phyloP scores from a whole-genome alignment of 78 protist species.

The Dictyostelium citrinum region DNA sequence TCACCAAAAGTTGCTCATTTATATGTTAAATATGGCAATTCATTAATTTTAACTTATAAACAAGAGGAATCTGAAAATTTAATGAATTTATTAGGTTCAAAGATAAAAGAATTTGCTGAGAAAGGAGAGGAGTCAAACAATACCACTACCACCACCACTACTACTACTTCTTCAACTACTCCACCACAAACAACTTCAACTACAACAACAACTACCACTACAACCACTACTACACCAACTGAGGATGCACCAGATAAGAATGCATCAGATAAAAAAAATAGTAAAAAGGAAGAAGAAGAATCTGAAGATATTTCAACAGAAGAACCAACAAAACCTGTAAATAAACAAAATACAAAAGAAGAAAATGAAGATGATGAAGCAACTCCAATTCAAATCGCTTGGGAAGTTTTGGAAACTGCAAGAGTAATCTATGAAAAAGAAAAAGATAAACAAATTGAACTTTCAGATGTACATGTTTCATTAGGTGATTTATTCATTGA shows the following conservation, averaged over 20 bases:
- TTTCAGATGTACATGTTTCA: constrained; percentile 31
- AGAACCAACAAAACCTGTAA: neutral
- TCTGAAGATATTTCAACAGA: neutral
- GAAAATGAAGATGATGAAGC: neutral
- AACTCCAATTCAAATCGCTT: constrained; percentile 16
- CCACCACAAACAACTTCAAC: neutral
- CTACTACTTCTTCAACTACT: neutral
- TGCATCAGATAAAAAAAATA: neutral
- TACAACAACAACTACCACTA: neutral
- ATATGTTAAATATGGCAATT: constrained; percentile 59
- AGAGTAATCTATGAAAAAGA: constrained; percentile 50
- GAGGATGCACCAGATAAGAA: neutral
- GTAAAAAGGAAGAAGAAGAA: neutral
- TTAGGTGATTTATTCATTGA: constrained; percentile 30
- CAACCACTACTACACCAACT: neutral
- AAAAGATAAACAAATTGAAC: neutral
- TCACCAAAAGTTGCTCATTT: constrained; percentile 37
- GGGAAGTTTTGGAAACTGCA: constrained; percentile 48
- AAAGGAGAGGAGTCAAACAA: neutral
- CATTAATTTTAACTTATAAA: constrained; percentile 15
- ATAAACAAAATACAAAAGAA: neutral
- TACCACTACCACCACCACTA: too few relatives aligned
- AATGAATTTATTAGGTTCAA: constrained; percentile 15
- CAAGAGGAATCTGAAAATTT: constrained; percentile 32
- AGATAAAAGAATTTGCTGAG: neutral